These are phyloP conservation scores for Diutina catenulata DNA, from an alignment of 1,139 yeast genomes.

Conservation along the genomic window DNA sequence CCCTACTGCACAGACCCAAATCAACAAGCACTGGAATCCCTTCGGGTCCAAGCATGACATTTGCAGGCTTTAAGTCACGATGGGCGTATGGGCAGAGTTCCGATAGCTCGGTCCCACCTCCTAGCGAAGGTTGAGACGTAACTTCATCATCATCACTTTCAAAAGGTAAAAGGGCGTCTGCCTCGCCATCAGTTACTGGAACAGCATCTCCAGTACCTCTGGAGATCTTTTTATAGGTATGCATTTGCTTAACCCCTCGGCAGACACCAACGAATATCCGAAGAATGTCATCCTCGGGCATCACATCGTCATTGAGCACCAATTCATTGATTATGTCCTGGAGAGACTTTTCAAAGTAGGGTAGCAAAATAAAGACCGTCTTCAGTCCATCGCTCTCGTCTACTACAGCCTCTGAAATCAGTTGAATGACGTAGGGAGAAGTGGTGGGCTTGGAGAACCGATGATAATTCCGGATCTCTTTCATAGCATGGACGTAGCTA, in stretches of 20 bases:
- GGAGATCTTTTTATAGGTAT: slow-evolving; percentile 41
- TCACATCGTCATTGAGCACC: slow-evolving; percentile 39
- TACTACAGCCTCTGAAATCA: slow-evolving; percentile 58
- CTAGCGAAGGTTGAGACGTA: slow-evolving; percentile 8
- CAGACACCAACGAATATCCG: slow-evolving; percentile 56
- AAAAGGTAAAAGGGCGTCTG: slow-evolving; percentile 19
- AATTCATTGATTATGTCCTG: slow-evolving; percentile 66
- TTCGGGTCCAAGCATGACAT: slow-evolving; percentile 65
- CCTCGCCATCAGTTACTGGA: slow-evolving; percentile 17
- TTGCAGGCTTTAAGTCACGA: slow-evolving; percentile 81
- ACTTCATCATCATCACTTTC: slow-evolving; percentile 21
- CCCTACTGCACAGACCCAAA: slow-evolving; percentile 67
- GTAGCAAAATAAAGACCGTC: slow-evolving; percentile 67
- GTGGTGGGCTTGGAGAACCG: slow-evolving; percentile 43
- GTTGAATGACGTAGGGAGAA: slow-evolving; percentile 49
- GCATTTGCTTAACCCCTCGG: slow-evolving; percentile 68
- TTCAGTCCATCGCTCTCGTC: slow-evolving; percentile 73
- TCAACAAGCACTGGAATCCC: slow-evolving; percentile 76
- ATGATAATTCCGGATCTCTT: slow-evolving; percentile 66
- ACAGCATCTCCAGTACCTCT: slow-evolving; percentile 8
- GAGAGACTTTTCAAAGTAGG: slow-evolving; percentile 59
- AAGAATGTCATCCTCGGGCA: slow-evolving; percentile 54
- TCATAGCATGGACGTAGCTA: slow-evolving; percentile 46
- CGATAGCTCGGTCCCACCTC: slow-evolving; percentile 35
- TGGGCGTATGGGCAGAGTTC: slow-evolving; percentile 70